Conservation (phyloP, 257 asterid species). For the Echium plantagineum region DNA sequence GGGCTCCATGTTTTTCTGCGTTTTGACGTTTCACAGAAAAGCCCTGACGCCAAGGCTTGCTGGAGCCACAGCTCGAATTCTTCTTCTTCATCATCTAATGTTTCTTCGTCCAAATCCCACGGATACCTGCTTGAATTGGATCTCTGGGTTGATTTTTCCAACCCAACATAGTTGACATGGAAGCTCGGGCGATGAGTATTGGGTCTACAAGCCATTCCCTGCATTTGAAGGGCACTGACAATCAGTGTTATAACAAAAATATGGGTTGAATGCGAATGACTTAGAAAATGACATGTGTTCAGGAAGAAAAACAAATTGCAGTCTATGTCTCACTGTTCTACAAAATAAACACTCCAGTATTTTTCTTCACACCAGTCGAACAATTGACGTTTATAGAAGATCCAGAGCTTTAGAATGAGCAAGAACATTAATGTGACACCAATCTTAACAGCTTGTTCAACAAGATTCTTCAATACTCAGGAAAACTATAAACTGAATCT, state of each 20-base stretch:
- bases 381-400: too few relatives aligned
- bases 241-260: background rate
- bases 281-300: too few relatives aligned
- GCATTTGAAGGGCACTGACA: background rate
- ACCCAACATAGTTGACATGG: slow-evolving; percentile 98
- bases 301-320: too few relatives aligned
- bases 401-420: too few relatives aligned
- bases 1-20: slow-evolving; percentile 99
- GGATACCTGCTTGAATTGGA: slow-evolving; percentile 82
- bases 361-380: too few relatives aligned
- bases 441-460: too few relatives aligned
- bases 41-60: slow-evolving; percentile 90
- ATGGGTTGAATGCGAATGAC: background rate
- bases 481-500: too few relatives aligned
- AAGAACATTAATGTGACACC: too few relatives aligned
- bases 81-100: slow-evolving; percentile 90
- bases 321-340: too few relatives aligned
- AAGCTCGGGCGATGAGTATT: slow-evolving; percentile 96
- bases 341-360: too few relatives aligned
- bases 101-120: slow-evolving; percentile 93
- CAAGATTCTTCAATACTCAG: too few relatives aligned
- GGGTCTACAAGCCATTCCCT: slow-evolving; percentile 98
- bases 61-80: slow-evolving; percentile 97
- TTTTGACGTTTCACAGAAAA: slow-evolving; percentile 80
- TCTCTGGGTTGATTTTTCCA: slow-evolving; percentile 65